Base-by-base conservation (phyloP, 164 flowering plant genomes). In the Echeveria elegans region DNA sequence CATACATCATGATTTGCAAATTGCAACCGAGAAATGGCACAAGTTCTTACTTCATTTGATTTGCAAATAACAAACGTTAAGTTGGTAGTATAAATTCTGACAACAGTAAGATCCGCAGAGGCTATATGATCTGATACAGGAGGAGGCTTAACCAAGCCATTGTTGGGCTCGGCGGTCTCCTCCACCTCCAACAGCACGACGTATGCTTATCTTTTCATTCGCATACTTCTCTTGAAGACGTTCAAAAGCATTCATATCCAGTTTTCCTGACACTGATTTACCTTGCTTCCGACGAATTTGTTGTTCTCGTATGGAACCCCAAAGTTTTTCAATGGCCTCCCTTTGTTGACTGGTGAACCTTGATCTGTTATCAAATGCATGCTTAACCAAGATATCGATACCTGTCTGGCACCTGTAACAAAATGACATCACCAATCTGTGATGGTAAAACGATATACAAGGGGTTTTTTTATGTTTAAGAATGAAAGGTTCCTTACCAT, bases 221-320 rank as follows among this genome's bases (percentile, higher is more conserved):
- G 97, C 81, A 74, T 94, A 91, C 70, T 91, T 91, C 45, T 87
- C 77, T 73, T 94, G 99, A 26, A 91, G 88, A 79, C 72, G 79
- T 70, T 94, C 99, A 70, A 91, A 94, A 38, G 72, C 99, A 78
- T 85, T 89, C 76, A 91, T 87, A 73, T 91, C 97, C 34, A 94
- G 96, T 76, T 91, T 94, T 62, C 99, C 97, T 0, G 86, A 79
- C 24, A 85, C 86, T 16, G 98, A 90, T 74, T 87, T 94, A 66
- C 99, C 99, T 71, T 94, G 96, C 78, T 87, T 94, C 68, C 94
- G 72, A 2, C 87, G 85, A 58, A 70, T 69, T 62, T 86, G 93
- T 63, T 91, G 97, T 63, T 91, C 97, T 28, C 83, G 73, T 31
- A 91, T 81, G 4, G 99, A 94, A 23, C 82, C 78, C 97, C 97